Evolutionary conservation across 768 basidiomycete species (phyloP).

Genomic region (Bullera alba): DNA sequence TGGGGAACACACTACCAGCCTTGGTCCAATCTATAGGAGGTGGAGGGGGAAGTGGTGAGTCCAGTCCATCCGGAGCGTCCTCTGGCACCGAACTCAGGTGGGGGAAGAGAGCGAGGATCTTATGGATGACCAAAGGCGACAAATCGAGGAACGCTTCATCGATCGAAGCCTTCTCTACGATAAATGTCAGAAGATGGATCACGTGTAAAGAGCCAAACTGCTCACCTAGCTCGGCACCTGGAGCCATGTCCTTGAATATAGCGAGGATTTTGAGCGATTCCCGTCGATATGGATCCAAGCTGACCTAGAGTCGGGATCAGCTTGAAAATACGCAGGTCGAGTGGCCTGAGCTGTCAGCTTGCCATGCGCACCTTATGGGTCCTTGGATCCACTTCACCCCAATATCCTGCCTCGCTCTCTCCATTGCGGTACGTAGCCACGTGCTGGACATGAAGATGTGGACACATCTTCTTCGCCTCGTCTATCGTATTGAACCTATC

Average conservation of each 20-base stretch:
- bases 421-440: constrained; percentile 76
- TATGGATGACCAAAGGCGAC: constrained; percentile 68
- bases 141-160: constrained; percentile 96
- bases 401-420: constrained; percentile 70
- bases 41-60: constrained; percentile 38
- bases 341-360: no score
- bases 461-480: constrained; percentile 79
- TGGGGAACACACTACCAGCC: constrained; percentile 42
- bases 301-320: no score
- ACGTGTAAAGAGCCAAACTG: no score
- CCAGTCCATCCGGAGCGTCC: constrained; percentile 62
- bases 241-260: constrained; percentile 71
- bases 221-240: constrained; percentile 74
- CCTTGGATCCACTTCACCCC: constrained; percentile 76
- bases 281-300: constrained; percentile 82
- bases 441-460: constrained; percentile 75
- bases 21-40: constrained; percentile 43
- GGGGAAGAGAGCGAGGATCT: constrained; percentile 67
- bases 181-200: background rate
- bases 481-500: constrained; percentile 29
- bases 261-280: constrained; percentile 82
- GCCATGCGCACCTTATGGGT: constrained; percentile 91
- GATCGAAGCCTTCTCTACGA: constrained; percentile 97
- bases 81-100: constrained; percentile 64
- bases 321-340: no score